These are phyloP conservation scores for Mallotus repandus DNA, from an alignment of 441 rosid genomes.

Conservation along the genomic window DNA sequence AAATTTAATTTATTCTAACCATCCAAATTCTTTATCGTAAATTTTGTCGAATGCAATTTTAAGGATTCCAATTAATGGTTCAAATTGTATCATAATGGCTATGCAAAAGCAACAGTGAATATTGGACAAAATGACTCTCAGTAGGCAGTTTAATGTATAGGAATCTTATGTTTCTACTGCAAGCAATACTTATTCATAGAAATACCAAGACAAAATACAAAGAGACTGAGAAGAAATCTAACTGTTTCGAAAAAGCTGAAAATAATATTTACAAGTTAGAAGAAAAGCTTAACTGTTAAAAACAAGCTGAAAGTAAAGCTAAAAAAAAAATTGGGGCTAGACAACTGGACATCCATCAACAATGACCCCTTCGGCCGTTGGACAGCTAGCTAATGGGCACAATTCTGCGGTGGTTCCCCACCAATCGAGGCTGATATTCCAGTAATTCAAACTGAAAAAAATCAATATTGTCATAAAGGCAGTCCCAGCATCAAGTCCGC, in stretches of 20 bases:
- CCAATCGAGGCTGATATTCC: conserved; percentile 44
- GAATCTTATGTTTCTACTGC: background rate
- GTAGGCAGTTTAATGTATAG: no score
- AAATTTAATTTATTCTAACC: background rate
- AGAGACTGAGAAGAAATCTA: background rate
- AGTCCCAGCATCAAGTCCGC: conserved; percentile 77
- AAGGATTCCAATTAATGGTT: no score
- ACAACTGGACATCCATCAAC: conserved; percentile 59
- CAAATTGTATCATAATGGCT: background rate
- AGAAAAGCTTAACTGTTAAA: background rate
- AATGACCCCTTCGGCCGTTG: conserved; percentile 58
- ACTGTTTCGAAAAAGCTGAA: conserved; percentile 9
- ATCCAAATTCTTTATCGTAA: background rate
- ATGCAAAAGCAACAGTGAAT: background rate
- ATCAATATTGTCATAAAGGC: conserved; percentile 64
- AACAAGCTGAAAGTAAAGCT: no score
- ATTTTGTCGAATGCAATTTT: no score
- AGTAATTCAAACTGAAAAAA: conserved; percentile 49
- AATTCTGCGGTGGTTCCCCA: conserved; percentile 64
- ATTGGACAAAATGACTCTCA: no score
- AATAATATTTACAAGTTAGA: background rate
- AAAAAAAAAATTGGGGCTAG: conserved; percentile 5
- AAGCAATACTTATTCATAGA: background rate
- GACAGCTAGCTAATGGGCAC: conserved; percentile 66
- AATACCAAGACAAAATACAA: background rate